phyloP scores from a whole-genome alignment of 495 filamentous ascomycete species.

The Massariosphaeria phaeospora region DNA sequence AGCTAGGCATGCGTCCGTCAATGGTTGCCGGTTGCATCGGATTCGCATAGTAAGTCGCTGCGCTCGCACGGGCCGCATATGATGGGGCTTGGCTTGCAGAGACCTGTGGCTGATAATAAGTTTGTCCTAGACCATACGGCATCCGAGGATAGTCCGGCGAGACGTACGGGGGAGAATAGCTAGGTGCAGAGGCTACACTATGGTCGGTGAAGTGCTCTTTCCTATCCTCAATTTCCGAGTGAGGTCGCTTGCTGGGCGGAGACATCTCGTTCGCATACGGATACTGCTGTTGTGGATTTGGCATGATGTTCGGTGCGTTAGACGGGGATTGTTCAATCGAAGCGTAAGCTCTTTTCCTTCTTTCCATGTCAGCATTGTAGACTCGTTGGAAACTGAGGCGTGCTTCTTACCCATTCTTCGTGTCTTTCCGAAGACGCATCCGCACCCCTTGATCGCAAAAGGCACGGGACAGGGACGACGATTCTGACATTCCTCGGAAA shows the following conservation, averaged over 20 bases:
- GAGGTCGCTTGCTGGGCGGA: constrained; percentile 7
- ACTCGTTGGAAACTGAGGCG: too few relatives aligned
- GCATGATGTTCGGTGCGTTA: not conserved
- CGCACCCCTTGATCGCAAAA: constrained; percentile 95
- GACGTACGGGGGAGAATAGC: not conserved
- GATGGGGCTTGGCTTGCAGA: not conserved
- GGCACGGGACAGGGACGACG: constrained; percentile 82
- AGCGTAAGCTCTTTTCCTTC: constrained; percentile 9
- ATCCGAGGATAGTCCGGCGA: not conserved
- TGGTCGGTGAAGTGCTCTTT: constrained; percentile 10
- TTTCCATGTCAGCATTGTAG: not conserved
- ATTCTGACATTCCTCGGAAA: constrained; percentile 84
- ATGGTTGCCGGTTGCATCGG: too few relatives aligned
- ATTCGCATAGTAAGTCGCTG: too few relatives aligned
- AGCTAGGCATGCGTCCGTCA: too few relatives aligned
- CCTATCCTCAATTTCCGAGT: not conserved
- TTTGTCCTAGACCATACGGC: not conserved
- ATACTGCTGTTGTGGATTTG: not conserved
- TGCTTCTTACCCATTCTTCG: constrained; percentile 16
- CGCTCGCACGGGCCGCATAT: too few relatives aligned
- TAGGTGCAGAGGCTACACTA: not conserved
- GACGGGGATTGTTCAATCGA: constrained; percentile 1
- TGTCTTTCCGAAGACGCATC: constrained; percentile 71
- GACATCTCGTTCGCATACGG: not conserved
- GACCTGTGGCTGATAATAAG: too few relatives aligned